Conservation (phyloP, 306 rosid genomes). For the Arachis stenosperma region DNA sequence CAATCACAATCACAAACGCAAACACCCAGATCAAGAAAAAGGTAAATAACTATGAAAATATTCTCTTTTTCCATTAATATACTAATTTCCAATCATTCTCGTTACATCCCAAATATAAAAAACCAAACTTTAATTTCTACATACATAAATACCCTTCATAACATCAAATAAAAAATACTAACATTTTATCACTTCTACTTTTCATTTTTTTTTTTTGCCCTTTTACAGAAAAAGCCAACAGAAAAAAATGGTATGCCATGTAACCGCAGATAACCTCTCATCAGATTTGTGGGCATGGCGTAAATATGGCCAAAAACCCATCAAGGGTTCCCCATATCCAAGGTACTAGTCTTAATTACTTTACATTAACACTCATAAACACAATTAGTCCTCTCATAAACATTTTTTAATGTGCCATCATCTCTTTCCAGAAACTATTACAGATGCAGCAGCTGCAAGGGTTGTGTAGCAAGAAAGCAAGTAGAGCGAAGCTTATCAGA, state of each 20-base stretch:
- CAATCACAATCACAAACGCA: slow-evolving; percentile 25
- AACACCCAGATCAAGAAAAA: slow-evolving; percentile 53
- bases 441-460: slow-evolving; percentile 80
- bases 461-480: slow-evolving; percentile 74
- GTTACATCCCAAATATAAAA: not conserved
- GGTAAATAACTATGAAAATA: slow-evolving; percentile 33
- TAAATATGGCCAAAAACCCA: slow-evolving; percentile 80
- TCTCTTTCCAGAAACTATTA: slow-evolving; percentile 62
- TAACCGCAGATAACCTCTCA: slow-evolving; percentile 59
- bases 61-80: not conserved
- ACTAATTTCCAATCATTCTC: not conserved
- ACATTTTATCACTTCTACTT: not conserved
- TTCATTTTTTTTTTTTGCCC: not conserved
- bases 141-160: not conserved
- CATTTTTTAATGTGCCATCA: not conserved
- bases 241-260: slow-evolving; percentile 55
- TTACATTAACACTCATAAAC: not conserved
- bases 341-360: slow-evolving; percentile 45
- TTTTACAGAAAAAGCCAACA: slow-evolving; percentile 58
- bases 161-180: not conserved
- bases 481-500: slow-evolving; percentile 69
- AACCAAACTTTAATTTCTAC: not conserved
- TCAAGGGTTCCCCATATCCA: slow-evolving; percentile 83
- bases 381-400: not conserved
- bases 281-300: slow-evolving; percentile 89